Evolutionary conservation across 2,329 filamentous ascomycete genomes (phyloP).

Genomic region (Epichloe festucae): DNA sequence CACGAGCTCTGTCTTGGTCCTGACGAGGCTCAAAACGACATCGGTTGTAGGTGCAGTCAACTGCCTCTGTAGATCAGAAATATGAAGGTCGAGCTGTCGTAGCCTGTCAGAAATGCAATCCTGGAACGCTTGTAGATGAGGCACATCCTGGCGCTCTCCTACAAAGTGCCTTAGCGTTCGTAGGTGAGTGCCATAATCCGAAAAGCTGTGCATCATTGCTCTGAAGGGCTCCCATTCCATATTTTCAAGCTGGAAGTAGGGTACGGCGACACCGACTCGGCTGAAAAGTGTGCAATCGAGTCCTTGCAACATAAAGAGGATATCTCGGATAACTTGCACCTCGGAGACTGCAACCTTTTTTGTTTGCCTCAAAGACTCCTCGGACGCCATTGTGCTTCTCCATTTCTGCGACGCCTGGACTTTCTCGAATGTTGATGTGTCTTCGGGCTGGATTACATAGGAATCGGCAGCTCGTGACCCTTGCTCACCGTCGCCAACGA

Average conservation of each 20-base stretch:
- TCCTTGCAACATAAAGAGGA: conserved; percentile 74
- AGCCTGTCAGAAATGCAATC: conserved; percentile 47
- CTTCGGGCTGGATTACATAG: conserved; percentile 23
- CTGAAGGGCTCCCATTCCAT: conserved; percentile 37
- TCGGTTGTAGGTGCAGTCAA: conserved; percentile 42
- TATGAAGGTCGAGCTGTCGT: conserved; percentile 38
- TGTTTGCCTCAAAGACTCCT: conserved; percentile 20
- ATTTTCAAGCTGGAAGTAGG: conserved; percentile 32
- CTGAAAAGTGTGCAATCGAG: conserved; percentile 61
- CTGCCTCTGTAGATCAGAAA: conserved; percentile 47
- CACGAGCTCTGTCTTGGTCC: conserved; percentile 44
- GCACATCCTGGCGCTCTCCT: conserved; percentile 31
- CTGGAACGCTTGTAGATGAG: conserved; percentile 60
- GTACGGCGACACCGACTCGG: conserved; percentile 23
- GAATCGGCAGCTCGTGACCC: conserved; percentile 15
- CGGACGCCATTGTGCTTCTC: conserved; percentile 22
- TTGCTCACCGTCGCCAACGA: conserved; percentile 18
- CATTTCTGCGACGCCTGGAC: conserved; percentile 23
- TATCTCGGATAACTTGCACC: conserved; percentile 60
- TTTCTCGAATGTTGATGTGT: conserved; percentile 18
- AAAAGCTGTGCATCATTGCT: conserved; percentile 32
- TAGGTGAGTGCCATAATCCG: conserved; percentile 33
- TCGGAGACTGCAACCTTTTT: conserved; percentile 47
- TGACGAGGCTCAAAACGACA: conserved; percentile 52
- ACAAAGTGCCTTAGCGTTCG: conserved; percentile 32